Base-by-base conservation (phyloP, 2,329 filamentous ascomycete species). In the Elsinoe fawcettii region DNA sequence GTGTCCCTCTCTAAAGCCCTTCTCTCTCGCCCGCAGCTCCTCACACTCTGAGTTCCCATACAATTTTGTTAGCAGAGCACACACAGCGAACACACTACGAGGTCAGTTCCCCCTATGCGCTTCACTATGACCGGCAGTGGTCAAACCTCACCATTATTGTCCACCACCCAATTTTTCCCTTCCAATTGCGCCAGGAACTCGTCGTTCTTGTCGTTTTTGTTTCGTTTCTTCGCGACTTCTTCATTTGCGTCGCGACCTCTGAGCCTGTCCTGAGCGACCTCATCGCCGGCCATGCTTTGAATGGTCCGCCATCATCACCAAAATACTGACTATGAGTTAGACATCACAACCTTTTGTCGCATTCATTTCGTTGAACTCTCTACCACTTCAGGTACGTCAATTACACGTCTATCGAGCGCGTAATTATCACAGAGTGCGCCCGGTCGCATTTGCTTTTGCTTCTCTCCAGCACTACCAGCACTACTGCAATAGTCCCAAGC, bases 141-240 rank as follows among this genome's bases (percentile, higher is more conserved):
- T 32, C 54, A 7, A 22, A 27, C 16, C 32, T 32, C 34, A 32
- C 39, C 27, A 47, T n/a, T 36, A 18, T 18, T 18, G 18, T 30
- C 27, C 41, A 56, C 54, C 14, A 56, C 54, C 54, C 43, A 37
- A 56, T 56, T 56, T 56, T 56, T 49, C 25, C 6, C 41, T n/a
- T 36, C 20, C 39, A 56, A 56, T 46, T 46, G 18, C 39, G 23
- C 41, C 54, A 36, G 27, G 30, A 23, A 36, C 39, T 56, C 54
- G 23, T 56, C 54, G 41, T 36, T 27, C 25, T 32, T 34, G 54
- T 39, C 41, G 23, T 12, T 56, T 56, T 49, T 56, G 41, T 36
- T 49, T 16, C 18, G 18, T 56, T 43, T 55, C 43, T 23, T 56
- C 54, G 23, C 41, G 32, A 37, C 43, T 36, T 47, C 54, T 27